Percentiles rank a stretch among this genome's conserved stretches.
These are phyloP conservation scores for Hypoxylon subgilvum DNA, from an alignment of 495 filamentous ascomycete genomes.

Conservation along the genomic window DNA sequence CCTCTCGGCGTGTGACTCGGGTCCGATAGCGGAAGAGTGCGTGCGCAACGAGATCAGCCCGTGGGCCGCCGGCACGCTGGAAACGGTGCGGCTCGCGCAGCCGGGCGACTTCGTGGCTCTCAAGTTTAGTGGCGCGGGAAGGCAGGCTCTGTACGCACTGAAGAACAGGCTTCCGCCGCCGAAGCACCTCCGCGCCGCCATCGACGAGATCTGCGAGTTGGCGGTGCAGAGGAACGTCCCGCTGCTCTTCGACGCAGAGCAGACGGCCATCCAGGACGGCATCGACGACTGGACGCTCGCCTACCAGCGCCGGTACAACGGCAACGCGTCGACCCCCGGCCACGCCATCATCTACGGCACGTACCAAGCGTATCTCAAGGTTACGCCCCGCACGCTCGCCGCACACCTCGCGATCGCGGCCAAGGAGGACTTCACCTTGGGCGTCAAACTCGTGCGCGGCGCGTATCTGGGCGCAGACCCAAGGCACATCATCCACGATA, in stretches of 20 bases:
- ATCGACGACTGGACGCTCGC: conserved; percentile 84
- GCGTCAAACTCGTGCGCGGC: conserved; percentile 90
- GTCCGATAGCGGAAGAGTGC: conserved; percentile 48
- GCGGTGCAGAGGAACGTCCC: conserved; percentile 72
- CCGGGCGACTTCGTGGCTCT: conserved; percentile 85
- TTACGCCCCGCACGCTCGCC: conserved; percentile 67
- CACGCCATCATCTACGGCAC: conserved; percentile 68
- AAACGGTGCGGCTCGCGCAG: conserved; percentile 75
- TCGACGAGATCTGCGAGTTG: conserved; percentile 76
- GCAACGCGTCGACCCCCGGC: conserved; percentile 65
- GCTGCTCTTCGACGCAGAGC: conserved; percentile 90
- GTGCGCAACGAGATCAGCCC: conserved; percentile 67
- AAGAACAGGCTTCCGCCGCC: conserved; percentile 64
- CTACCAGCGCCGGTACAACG: conserved; percentile 79
- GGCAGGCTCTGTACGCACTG: conserved; percentile 70
- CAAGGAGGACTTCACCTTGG: conserved; percentile 75
- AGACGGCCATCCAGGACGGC: conserved; percentile 77
- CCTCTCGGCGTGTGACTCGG: conserved; percentile 41
- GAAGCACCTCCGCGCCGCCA: conserved; percentile 68
- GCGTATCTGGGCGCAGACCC: conserved; percentile 87
- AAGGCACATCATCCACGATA: conserved; percentile 75
- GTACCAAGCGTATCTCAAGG: conserved; percentile 81
- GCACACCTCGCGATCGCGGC: conserved; percentile 69
- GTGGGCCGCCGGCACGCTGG: conserved; percentile 77
- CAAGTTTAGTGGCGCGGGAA: conserved; percentile 93